Evolutionary conservation across 2,329 filamentous ascomycete species (phyloP), one percentile per base, ranked within the genome.

Genomic region (Paraphaeosphaeria sporulosa): DNA sequence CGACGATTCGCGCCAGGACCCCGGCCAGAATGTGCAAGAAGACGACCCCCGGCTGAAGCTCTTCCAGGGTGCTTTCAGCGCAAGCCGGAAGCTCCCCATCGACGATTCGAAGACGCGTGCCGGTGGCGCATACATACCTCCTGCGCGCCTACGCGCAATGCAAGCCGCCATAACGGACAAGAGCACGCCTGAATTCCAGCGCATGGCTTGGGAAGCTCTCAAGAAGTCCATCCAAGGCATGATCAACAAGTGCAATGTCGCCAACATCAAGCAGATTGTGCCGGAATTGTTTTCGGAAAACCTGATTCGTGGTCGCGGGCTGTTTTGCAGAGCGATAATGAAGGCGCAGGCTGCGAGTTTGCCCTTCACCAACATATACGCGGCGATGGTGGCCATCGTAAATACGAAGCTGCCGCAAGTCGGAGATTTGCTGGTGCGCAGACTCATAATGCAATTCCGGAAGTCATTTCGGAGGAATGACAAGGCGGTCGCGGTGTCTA

Each of bases 171-270:
- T 99, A 78, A 97, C 93, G 63, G 95, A 99, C 81, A 97, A 96
- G 84, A 89, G 87, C 57, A 96, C 90, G 79, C 96, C 97, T 79
- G 95, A 98, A 81, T 98, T 97, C 76, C 95, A 98, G 85, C 92
- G 95, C 71, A 96, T 99, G 92, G 93, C 94, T 9, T 99, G 95
- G 95, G 95, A 99, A 80, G 94, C 94, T 13, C 83, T 99, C 73
- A 99, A 99, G 83, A 99, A 99, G 84, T 95, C 92, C 51, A 97
- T 99, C 81, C 98, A 99, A 76, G 95, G 95, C 70, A 82, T 99
- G 66, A 97, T 99, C 85, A 99, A 99, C 86, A 99, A 99, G 83
- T 91, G 97, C 83, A 98, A 98, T 80, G 92, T 94, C 58, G 92
- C 91, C 36, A 99, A 99, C 78, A 98, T 99, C 85, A 98, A 99